Conservation (phyloP, 2,329 filamentous ascomycete species). For the Fusarium redolens region DNA sequence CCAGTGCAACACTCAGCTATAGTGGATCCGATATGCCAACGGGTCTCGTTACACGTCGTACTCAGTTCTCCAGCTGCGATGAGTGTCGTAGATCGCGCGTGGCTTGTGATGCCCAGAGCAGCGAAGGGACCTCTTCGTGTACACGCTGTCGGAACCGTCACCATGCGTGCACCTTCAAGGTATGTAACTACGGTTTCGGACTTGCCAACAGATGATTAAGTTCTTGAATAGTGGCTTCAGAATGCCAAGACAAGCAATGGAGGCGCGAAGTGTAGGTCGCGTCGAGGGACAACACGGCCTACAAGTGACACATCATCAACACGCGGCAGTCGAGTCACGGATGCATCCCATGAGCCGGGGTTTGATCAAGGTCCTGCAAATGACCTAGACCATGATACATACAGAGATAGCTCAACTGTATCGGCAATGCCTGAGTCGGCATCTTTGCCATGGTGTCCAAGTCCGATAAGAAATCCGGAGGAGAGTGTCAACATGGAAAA, state of each 20-base stretch:
- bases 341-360: neutral
- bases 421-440: slow-evolving; percentile 1
- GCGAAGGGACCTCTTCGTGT: slow-evolving; percentile 72
- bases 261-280: slow-evolving; percentile 25
- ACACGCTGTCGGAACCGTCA: slow-evolving; percentile 63
- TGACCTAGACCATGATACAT: neutral
- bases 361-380: neutral
- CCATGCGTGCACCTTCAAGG: slow-evolving; percentile 47
- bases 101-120: slow-evolving; percentile 45
- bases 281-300: slow-evolving; percentile 17
- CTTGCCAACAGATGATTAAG: neutral
- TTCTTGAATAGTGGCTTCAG: slow-evolving; percentile 42
- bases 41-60: slow-evolving; percentile 43
- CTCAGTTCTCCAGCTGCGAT: slow-evolving; percentile 52
- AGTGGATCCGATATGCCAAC: slow-evolving; percentile 27
- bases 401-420: neutral
- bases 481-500: slow-evolving; percentile 1
- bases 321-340: neutral
- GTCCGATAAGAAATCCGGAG: neutral
- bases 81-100: slow-evolving; percentile 48
- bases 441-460: neutral
- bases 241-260: slow-evolving; percentile 28
- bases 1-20: neutral
- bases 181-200: neutral
- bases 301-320: slow-evolving; percentile 28